Evolutionary conservation across 2,329 filamentous ascomycete genomes (phyloP).

Genomic region (Conoideocrella luteorostrata): DNA sequence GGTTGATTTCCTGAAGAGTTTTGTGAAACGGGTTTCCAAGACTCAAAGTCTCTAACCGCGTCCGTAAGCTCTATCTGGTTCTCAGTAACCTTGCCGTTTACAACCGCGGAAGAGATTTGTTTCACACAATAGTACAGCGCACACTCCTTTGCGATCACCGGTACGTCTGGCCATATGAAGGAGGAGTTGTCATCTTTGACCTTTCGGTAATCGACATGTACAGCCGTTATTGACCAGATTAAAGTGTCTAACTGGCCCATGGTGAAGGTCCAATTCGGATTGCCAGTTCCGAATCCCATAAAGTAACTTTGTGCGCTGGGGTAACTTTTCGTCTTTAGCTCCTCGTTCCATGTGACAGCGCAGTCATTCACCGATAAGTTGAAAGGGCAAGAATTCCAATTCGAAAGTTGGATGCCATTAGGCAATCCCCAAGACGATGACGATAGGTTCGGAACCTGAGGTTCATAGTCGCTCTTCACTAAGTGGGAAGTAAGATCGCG

Average conservation of each 20-base stretch:
- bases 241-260: not conserved
- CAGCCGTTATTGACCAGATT: not conserved
- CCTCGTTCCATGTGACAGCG: not conserved
- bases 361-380: not conserved
- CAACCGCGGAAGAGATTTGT: not conserved
- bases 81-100: not conserved
- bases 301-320: not conserved
- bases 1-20: not conserved
- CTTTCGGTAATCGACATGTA: not conserved
- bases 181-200: not conserved
- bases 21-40: not conserved
- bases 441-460: not conserved
- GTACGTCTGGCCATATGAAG: not conserved
- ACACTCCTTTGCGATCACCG: not conserved
- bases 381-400: not conserved
- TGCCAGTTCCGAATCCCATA: not conserved
- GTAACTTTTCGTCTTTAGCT: not conserved
- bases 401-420: not conserved
- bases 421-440: not conserved
- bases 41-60: not conserved
- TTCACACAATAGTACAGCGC: not conserved
- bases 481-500: not conserved
- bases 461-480: not conserved
- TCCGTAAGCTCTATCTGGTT: not conserved
- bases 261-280: not conserved